phyloP scores from a whole-genome alignment of 768 basidiomycete genomes.

The Porpolomopsis calyptriformis region DNA sequence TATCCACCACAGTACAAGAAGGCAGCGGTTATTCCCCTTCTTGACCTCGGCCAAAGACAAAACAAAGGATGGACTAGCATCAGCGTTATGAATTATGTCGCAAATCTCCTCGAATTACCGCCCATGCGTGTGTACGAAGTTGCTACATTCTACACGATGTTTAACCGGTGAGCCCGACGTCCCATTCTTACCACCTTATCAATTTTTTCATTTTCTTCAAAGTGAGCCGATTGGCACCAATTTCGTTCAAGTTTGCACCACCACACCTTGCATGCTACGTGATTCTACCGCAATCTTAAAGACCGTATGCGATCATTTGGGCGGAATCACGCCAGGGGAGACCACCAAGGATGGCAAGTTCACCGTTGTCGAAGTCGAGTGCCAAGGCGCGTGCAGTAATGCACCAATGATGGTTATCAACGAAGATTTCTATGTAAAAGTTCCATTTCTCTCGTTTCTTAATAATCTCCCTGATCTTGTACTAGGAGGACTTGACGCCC shows the following conservation, averaged over 20 bases:
- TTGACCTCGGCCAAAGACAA: conserved; percentile 93
- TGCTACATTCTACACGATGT: conserved; percentile 99
- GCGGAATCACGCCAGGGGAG: conserved; percentile 75
- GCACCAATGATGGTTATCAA: conserved; percentile 94
- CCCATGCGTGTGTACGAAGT: conserved; percentile 99
- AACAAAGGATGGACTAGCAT: conserved; percentile 99
- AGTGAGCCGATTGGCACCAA: conserved; percentile 91
- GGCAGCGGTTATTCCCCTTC: conserved; percentile 91
- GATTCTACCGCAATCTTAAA: conserved; percentile 87
- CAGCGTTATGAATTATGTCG: conserved; percentile 98
- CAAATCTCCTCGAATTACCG: conserved; percentile 84
- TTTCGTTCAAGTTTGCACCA: conserved; percentile 98
- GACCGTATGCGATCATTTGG: conserved; percentile 73
- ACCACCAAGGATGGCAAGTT: conserved; percentile 97
- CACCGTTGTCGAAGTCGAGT: conserved; percentile 96
- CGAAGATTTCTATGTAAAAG: conserved; percentile 89
- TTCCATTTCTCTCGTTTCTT: conserved; percentile 6
- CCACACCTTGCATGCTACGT: conserved; percentile 93
- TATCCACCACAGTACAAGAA: conserved; percentile 99
- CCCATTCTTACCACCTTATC: background rate
- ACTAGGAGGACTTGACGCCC: conserved; percentile 75
- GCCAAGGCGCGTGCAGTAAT: conserved; percentile 96
- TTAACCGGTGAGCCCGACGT: conserved; percentile 65
- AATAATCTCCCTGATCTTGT: background rate
- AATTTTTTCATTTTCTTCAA: background rate